These are phyloP conservation scores for Protomyces arabidopsidicola DNA, from an alignment of 1,139 yeast genomes.

Conservation along the genomic window DNA sequence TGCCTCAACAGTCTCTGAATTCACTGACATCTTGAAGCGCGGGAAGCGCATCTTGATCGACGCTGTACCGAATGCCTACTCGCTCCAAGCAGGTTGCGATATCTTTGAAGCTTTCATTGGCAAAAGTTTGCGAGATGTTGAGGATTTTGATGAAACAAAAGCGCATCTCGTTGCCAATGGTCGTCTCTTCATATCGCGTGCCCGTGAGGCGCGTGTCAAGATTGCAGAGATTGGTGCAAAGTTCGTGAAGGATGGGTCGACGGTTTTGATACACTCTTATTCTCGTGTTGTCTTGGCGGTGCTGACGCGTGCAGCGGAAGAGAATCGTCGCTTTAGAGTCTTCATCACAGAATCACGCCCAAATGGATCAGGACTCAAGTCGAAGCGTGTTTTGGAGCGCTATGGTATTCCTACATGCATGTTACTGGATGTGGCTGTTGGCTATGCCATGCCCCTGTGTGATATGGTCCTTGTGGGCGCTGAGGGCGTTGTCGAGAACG, in stretches of 20 bases:
- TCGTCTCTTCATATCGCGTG: slow-evolving; percentile 81
- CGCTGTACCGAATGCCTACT: slow-evolving; percentile 83
- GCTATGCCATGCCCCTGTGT: slow-evolving; percentile 82
- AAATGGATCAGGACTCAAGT: slow-evolving; percentile 67
- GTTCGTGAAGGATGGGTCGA: slow-evolving; percentile 89
- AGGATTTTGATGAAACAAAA: slow-evolving; percentile 93
- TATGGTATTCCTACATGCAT: slow-evolving; percentile 88
- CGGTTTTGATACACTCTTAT: slow-evolving; percentile 79
- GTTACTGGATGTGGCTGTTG: slow-evolving; percentile 91
- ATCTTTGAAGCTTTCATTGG: slow-evolving; percentile 88
- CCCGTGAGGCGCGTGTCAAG: slow-evolving; percentile 80
- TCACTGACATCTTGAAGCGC: slow-evolving; percentile 70
- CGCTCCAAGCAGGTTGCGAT: slow-evolving; percentile 96
- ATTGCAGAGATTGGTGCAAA: slow-evolving; percentile 85
- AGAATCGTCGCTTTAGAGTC: slow-evolving; percentile 77
- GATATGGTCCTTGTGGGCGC: slow-evolving; percentile 96
- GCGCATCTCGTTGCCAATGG: slow-evolving; percentile 89
- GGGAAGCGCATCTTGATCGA: slow-evolving; percentile 70
- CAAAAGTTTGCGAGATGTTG: slow-evolving; percentile 75
- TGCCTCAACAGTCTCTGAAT: slow-evolving; percentile 84
- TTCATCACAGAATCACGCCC: slow-evolving; percentile 92
- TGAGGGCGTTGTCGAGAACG: slow-evolving; percentile 98
- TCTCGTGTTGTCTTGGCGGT: slow-evolving; percentile 85
- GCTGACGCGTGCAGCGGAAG: slow-evolving; percentile 66
- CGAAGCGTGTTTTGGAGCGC: slow-evolving; percentile 64